Evolutionary conservation across 345 rosid genomes (phyloP).

Genomic region (Pistacia atlantica): DNA sequence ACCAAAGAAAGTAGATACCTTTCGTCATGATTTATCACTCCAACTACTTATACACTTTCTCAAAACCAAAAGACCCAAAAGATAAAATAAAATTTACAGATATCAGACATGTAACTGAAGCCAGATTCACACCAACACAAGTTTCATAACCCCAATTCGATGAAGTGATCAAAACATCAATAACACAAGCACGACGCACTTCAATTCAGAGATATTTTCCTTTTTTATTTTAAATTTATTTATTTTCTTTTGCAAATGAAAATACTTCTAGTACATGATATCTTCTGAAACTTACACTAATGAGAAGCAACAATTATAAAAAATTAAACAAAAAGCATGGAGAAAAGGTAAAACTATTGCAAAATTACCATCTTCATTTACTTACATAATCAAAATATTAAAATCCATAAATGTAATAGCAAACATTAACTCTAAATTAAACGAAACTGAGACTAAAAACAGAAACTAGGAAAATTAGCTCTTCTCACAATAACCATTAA

Average conservation of each 20-base stretch:
- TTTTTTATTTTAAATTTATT: background rate
- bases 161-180: background rate
- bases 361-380: background rate
- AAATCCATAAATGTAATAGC: background rate
- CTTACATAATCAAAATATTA: background rate
- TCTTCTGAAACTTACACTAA: slow-evolving; percentile 4
- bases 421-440: slow-evolving; percentile 10
- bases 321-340: background rate
- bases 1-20: background rate
- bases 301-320: slow-evolving; percentile 3
- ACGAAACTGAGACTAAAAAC: background rate
- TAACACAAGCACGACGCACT: background rate
- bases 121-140: background rate
- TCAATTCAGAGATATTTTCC: background rate
- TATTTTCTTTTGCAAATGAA: background rate
- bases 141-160: background rate
- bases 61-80: slow-evolving; percentile 3
- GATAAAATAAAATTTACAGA: background rate
- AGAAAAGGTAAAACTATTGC: background rate
- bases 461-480: background rate
- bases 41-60: background rate
- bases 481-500: background rate
- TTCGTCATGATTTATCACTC: background rate
- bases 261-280: background rate
- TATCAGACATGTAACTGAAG: background rate